These are phyloP conservation scores for Trematosphaeria pertusa DNA, from an alignment of 2,329 filamentous ascomycete species.

Conservation along the genomic window DNA sequence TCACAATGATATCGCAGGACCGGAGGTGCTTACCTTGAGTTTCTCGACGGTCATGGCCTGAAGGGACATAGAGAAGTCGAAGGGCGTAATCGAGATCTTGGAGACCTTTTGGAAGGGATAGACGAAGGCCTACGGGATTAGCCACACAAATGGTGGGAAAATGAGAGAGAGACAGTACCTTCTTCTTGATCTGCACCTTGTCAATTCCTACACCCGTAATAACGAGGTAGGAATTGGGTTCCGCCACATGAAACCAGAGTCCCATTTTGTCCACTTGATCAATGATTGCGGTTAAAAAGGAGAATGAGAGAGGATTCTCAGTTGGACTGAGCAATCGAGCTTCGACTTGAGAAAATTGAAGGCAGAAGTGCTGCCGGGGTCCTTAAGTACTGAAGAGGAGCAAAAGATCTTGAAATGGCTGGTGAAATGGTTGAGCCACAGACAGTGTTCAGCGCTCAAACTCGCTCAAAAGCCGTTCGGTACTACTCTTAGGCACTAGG, in stretches of 20 bases:
- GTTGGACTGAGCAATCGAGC: background rate
- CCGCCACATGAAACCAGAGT: conserved; percentile 72
- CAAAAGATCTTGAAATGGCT: no score
- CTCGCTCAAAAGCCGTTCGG: no score
- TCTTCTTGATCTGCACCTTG: conserved; percentile 79
- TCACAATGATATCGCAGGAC: no score
- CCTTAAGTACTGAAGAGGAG: no score
- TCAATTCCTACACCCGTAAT: conserved; percentile 80
- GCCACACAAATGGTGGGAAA: conserved; percentile 2
- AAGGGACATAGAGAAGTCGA: conserved; percentile 82
- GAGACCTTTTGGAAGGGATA: conserved; percentile 49
- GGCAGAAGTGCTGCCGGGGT: no score
- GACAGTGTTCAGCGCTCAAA: no score
- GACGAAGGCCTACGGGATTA: conserved; percentile 37
- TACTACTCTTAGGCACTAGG: no score
- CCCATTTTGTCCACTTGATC: conserved; percentile 28
- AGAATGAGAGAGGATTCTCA: no score
- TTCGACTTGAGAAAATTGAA: background rate
- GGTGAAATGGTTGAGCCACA: no score
- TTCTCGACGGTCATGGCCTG: conserved; percentile 93
- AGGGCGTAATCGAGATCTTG: conserved; percentile 69
- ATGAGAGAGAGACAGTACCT: conserved; percentile 61
- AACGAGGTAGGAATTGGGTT: conserved; percentile 84
- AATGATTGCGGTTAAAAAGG: background rate
- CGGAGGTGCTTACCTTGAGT: no score